Conservation (phyloP, 176 grass and related monocot genomes). For the Tillandsia leiboldiana region DNA sequence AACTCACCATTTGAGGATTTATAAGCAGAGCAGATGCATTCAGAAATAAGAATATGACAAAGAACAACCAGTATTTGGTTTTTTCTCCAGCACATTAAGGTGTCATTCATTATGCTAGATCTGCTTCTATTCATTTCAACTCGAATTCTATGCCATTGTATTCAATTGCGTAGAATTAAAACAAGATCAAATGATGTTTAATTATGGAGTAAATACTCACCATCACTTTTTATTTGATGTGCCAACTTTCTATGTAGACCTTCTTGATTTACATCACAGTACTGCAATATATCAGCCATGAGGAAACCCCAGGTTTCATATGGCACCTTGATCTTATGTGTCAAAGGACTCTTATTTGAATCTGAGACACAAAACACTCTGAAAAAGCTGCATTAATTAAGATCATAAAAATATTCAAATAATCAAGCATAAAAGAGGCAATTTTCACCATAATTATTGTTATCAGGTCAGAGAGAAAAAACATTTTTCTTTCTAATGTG, state of each 20-base stretch:
- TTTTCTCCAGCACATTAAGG: too few species aligned
- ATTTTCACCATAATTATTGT: too few species aligned
- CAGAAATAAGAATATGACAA: too few species aligned
- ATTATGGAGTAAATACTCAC: constrained; percentile 1
- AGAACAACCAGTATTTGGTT: not conserved
- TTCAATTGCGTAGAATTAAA: too few species aligned
- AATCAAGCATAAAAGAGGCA: too few species aligned
- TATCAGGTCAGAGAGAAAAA: too few species aligned
- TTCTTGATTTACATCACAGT: constrained; percentile 9
- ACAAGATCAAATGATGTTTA: not conserved
- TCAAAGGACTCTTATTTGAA: not conserved
- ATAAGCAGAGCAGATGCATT: too few species aligned
- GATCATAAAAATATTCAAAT: not conserved
- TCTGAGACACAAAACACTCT: not conserved
- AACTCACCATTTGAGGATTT: not conserved
- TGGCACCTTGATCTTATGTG: constrained; percentile 5
- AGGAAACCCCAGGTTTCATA: not conserved
- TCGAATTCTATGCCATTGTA: too few species aligned
- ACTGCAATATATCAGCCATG: constrained; percentile 25
- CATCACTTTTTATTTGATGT: constrained; percentile 17
- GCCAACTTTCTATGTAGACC: constrained; percentile 18
- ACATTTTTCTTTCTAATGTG: too few species aligned
- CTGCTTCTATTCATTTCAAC: too few species aligned
- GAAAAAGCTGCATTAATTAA: not conserved
- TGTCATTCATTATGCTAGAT: too few species aligned